Evolutionary conservation across 2,329 filamentous ascomycete species (phyloP).

Genomic region (Colletotrichum acutatum): DNA sequence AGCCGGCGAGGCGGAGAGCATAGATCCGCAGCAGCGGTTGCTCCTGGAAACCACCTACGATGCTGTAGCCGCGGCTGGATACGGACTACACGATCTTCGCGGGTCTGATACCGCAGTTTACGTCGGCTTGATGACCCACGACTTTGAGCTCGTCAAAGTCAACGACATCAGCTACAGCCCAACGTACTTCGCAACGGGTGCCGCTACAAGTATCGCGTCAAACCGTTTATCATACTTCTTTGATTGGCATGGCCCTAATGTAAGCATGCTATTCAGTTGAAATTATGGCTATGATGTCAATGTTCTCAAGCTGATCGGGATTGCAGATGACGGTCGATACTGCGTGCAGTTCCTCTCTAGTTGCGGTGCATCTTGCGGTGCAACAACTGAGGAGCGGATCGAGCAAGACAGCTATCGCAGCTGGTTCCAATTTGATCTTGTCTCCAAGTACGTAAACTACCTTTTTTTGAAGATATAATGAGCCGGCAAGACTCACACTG

Average conservation of each 20-base stretch:
- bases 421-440: constrained; percentile 40
- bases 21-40: constrained; percentile 48
- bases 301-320: not conserved
- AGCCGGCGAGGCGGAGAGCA: constrained; percentile 41
- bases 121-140: constrained; percentile 39
- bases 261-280: constrained; percentile 23
- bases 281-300: too few species aligned
- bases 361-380: constrained; percentile 52
- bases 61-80: constrained; percentile 38
- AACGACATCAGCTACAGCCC: constrained; percentile 40
- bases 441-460: not conserved
- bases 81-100: not conserved
- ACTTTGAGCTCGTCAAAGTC: constrained; percentile 39
- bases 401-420: constrained; percentile 41
- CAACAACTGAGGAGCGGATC: constrained; percentile 48
- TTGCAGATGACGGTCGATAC: constrained; percentile 54
- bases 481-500: too few species aligned
- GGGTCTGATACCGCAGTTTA: constrained; percentile 18
- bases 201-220: constrained; percentile 46
- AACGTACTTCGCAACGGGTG: constrained; percentile 46
- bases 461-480: too few species aligned
- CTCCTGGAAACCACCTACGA: constrained; percentile 50
- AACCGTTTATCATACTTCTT: constrained; percentile 54
- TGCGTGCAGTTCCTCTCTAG: constrained; percentile 55
- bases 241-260: constrained; percentile 50